These are phyloP conservation scores for Dioscorea cayenensis DNA, from an alignment of 116 monocot species.

Conservation along the genomic window DNA sequence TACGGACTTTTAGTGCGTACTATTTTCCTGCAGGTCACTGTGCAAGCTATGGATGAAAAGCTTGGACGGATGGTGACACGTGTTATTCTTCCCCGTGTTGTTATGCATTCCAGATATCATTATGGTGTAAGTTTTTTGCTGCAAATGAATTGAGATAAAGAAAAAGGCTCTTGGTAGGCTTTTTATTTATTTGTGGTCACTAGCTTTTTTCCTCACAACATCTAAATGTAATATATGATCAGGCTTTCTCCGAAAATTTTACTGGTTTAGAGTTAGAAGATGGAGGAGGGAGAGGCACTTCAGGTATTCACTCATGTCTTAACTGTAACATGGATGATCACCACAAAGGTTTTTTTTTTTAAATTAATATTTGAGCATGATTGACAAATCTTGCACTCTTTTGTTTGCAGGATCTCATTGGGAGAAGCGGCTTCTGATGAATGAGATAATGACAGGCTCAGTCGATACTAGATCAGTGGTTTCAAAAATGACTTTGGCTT, in stretches of 20 bases:
- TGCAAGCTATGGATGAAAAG: slow-evolving; percentile 82
- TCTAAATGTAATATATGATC: neutral
- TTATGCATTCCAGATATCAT: slow-evolving; percentile 95
- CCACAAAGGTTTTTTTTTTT: neutral
- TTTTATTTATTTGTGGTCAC: neutral
- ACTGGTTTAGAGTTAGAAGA: slow-evolving; percentile 98
- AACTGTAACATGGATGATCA: neutral
- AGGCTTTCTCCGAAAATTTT: slow-evolving; percentile 94
- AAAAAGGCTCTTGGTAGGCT: neutral
- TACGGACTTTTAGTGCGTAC: too few species aligned
- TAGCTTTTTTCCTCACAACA: neutral
- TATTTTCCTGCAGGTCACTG: slow-evolving; percentile 46
- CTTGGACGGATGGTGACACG: slow-evolving; percentile 89
- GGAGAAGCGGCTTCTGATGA: slow-evolving; percentile 99
- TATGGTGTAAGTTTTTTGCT: slow-evolving; percentile 35
- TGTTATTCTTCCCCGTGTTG: slow-evolving; percentile 90
- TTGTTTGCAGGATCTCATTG: slow-evolving; percentile 76
- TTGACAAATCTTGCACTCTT: neutral
- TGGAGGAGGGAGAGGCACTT: slow-evolving; percentile 95
- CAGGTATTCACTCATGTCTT: slow-evolving; percentile 46
- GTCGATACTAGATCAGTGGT: slow-evolving; percentile 98
- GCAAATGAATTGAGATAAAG: neutral
- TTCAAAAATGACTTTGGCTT: slow-evolving; percentile 97
- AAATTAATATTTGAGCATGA: neutral
- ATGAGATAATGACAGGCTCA: slow-evolving; percentile 99